Evolutionary conservation across 2,329 filamentous ascomycete genomes (phyloP).

Genomic region (Blastomyces emzantsi): DNA sequence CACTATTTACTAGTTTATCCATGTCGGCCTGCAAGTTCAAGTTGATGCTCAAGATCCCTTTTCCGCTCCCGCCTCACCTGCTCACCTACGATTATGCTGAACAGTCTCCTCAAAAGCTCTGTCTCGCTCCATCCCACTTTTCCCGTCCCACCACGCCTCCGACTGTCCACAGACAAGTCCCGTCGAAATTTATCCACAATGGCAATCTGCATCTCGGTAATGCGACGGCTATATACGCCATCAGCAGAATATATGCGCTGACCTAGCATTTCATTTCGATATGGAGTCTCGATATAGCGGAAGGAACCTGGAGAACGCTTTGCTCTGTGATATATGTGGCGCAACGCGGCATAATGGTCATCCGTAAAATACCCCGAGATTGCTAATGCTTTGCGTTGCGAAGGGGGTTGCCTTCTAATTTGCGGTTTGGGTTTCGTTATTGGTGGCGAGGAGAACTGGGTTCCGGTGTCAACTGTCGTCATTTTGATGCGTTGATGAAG

Average conservation of each 20-base stretch:
- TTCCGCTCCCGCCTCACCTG: slow-evolving; percentile 36
- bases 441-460: slow-evolving; percentile 4
- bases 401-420: slow-evolving; percentile 1
- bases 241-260: slow-evolving; percentile 38
- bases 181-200: slow-evolving; percentile 34
- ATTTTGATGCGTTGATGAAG: neutral
- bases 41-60: slow-evolving; percentile 4
- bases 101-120: slow-evolving; percentile 36
- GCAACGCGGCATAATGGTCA: slow-evolving; percentile 33
- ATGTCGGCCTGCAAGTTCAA: neutral
- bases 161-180: slow-evolving; percentile 28
- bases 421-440: neutral
- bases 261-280: slow-evolving; percentile 33
- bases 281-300: slow-evolving; percentile 28
- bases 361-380: slow-evolving; percentile 36
- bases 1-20: neutral
- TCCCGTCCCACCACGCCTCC: slow-evolving; percentile 30
- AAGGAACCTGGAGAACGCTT: slow-evolving; percentile 32
- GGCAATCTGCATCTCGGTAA: slow-evolving; percentile 36
- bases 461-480: neutral
- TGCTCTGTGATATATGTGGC: slow-evolving; percentile 32
- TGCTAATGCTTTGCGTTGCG: slow-evolving; percentile 21
- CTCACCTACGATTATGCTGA: slow-evolving; percentile 41
- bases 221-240: slow-evolving; percentile 31
- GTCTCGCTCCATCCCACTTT: slow-evolving; percentile 37